phyloP scores from a whole-genome alignment of 192 early-diverging fungal species.

The Coemansia sp. region DNA sequence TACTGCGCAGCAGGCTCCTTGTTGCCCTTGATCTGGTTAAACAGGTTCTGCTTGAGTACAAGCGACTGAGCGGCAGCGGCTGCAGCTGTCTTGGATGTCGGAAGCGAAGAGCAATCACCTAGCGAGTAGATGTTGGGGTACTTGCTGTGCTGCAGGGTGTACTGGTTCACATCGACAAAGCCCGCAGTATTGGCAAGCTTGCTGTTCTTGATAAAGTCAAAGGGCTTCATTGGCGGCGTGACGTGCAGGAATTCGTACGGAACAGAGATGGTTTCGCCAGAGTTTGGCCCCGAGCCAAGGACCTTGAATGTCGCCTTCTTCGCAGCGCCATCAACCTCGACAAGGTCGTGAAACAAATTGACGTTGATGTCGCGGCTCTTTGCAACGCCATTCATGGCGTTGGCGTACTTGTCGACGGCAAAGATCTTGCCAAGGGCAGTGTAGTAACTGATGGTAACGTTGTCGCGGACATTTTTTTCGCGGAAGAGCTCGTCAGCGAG shows the following conservation, averaged over 20 bases:
- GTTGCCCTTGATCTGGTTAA: constrained; percentile 59
- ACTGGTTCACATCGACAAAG: constrained; percentile 78
- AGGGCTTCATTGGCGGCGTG: constrained; percentile 79
- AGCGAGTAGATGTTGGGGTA: constrained; percentile 78
- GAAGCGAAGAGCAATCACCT: constrained; percentile 80
- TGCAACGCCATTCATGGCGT: constrained; percentile 65
- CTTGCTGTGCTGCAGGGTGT: constrained; percentile 75
- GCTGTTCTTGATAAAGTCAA: constrained; percentile 71
- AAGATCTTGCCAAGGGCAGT: constrained; percentile 85
- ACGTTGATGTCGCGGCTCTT: constrained; percentile 67
- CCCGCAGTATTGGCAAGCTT: constrained; percentile 72
- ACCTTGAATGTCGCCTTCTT: constrained; percentile 72
- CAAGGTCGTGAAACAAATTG: constrained; percentile 69
- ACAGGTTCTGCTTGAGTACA: constrained; percentile 73
- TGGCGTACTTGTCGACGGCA: constrained; percentile 79
- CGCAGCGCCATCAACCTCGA: constrained; percentile 62
- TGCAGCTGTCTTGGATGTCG: constrained; percentile 89
- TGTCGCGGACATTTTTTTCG: constrained; percentile 64
- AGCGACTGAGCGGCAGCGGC: constrained; percentile 80
- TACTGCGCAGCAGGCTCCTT: constrained; percentile 59
- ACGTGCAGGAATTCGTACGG: constrained; percentile 85
- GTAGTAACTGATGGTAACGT: constrained; percentile 71
- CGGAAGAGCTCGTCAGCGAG: constrained; percentile 82
- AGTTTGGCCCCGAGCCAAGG: constrained; percentile 35
- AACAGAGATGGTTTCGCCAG: constrained; percentile 60